Conservation (phyloP, 345 rosid genomes). For the Trapa incisa region DNA sequence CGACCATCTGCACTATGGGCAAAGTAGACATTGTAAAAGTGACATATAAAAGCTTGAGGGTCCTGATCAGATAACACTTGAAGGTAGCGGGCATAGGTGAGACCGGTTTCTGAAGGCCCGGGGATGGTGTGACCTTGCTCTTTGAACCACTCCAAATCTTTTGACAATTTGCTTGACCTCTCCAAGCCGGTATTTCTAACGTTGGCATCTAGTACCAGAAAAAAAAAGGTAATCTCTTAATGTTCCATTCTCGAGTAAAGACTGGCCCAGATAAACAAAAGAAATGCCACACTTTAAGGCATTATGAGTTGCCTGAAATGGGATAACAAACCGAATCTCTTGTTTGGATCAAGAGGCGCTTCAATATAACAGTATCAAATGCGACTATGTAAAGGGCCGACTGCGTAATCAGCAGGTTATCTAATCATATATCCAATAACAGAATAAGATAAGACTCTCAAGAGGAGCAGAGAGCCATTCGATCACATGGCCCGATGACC, state of each 20-base stretch:
- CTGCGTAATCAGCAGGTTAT: neutral
- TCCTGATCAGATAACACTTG: slow-evolving; percentile 63
- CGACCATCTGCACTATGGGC: slow-evolving; percentile 96
- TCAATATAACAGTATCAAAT: neutral
- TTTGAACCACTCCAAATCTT: slow-evolving; percentile 81
- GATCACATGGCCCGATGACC: neutral
- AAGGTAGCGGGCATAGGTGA: slow-evolving; percentile 43
- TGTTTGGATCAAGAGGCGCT: neutral
- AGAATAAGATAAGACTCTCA: neutral
- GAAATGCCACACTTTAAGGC: neutral
- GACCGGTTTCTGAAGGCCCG: slow-evolving; percentile 69
- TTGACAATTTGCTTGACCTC: slow-evolving; percentile 53
- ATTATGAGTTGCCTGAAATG: too few species aligned
- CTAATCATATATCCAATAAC: neutral
- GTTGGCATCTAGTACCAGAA: slow-evolving; percentile 46
- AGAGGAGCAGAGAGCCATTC: neutral
- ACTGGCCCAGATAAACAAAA: neutral
- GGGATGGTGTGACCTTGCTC: slow-evolving; percentile 80
- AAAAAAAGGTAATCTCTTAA: neutral
- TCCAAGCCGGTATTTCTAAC: slow-evolving; percentile 80
- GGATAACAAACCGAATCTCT: too few species aligned
- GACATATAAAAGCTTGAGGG: slow-evolving; percentile 93
- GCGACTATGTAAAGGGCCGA: neutral
- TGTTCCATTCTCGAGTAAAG: neutral
- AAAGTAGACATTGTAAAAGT: slow-evolving; percentile 88